Conservation (phyloP, 2,329 filamentous ascomycete genomes). For the Penicillium sp. region DNA sequence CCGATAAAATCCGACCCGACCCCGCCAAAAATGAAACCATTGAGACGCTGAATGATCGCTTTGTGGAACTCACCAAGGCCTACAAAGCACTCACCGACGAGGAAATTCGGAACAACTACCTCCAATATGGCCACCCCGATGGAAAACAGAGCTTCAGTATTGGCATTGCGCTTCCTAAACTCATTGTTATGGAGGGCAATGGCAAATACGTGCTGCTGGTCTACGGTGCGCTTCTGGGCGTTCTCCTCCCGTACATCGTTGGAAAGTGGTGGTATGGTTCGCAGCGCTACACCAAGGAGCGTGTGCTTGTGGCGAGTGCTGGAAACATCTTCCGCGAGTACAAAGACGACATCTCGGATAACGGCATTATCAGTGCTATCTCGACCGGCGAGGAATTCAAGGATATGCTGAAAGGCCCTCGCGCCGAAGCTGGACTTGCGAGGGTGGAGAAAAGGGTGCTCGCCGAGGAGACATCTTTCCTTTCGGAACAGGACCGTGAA, state of each 20-base stretch:
- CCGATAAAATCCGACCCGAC: slow-evolving; percentile 85
- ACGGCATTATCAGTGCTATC: slow-evolving; percentile 70
- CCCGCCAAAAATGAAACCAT: slow-evolving; percentile 80
- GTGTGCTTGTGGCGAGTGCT: slow-evolving; percentile 84
- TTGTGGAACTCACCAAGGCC: slow-evolving; percentile 93
- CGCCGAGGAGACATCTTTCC: slow-evolving; percentile 51
- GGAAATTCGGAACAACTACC: slow-evolving; percentile 92
- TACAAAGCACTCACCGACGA: slow-evolving; percentile 98
- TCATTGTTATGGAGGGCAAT: slow-evolving; percentile 87
- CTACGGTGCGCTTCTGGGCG: slow-evolving; percentile 81
- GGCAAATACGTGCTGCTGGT: slow-evolving; percentile 91
- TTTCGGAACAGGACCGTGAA: slow-evolving; percentile 68
- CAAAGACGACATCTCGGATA: slow-evolving; percentile 73
- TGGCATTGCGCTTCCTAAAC: slow-evolving; percentile 88
- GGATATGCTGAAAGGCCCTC: slow-evolving; percentile 66
- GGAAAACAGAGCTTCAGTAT: slow-evolving; percentile 98
- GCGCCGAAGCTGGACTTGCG: slow-evolving; percentile 70
- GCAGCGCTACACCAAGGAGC: slow-evolving; percentile 86
- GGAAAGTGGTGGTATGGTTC: slow-evolving; percentile 99
- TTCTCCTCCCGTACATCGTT: slow-evolving; percentile 85
- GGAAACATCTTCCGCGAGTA: slow-evolving; percentile 94
- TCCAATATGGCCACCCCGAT: slow-evolving; percentile 92
- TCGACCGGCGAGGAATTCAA: slow-evolving; percentile 84
- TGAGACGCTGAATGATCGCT: slow-evolving; percentile 77
- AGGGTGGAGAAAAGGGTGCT: slow-evolving; percentile 78